Base-by-base conservation (phyloP, 225 moss, liverwort and hornwort species). In the Sphagnum tenellum region DNA sequence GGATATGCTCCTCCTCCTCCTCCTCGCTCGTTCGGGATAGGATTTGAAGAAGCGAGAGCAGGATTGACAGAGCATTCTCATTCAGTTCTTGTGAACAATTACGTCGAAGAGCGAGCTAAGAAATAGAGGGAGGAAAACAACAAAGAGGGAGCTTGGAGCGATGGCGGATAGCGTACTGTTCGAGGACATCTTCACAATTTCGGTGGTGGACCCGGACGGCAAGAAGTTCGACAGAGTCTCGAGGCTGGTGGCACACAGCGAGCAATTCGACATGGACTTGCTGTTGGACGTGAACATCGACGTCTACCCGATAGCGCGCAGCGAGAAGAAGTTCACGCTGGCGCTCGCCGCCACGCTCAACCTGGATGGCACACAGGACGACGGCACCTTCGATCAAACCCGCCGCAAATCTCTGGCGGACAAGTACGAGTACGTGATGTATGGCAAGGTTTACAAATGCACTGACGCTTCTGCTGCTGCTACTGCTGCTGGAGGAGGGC, bases 131-230 rank as follows among this genome's bases (percentile, higher is more conserved):
- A 29, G 29, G 0, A 29, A 29, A 1, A 29, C 29, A 29, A 29
- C 29, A 29, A 29, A 29, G 29, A 29, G 29, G 29, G 29, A 29
- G 29, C 29, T 46, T 46, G 3, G 8, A 69, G 69, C 65, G 44
- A 95, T 95, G 94, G 73, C 84, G 71, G 92, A 88, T 52, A 46
- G 82, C 0, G n/a, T 89, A n/a, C 71, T 87, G 47, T 89, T 96
- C 66, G 95, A 92, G 70, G 95, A 96, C 11, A 85, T 96, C 45
- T 92, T 96, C 77, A 92, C 82, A 46, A 78, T 90, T 61, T 71
- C 84, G 48, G 79, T 74, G 54, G 64, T 96, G 59, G 95, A 92
- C 13, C 92, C 92, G 10, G 95, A 92, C 45, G 95, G 95, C 67
- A 96, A 90, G 74, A 96, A 92, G 64, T 96, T 92, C 12, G 83